Evolutionary conservation across 768 basidiomycete genomes (phyloP).

Genomic region (Lactarius evosmus): DNA sequence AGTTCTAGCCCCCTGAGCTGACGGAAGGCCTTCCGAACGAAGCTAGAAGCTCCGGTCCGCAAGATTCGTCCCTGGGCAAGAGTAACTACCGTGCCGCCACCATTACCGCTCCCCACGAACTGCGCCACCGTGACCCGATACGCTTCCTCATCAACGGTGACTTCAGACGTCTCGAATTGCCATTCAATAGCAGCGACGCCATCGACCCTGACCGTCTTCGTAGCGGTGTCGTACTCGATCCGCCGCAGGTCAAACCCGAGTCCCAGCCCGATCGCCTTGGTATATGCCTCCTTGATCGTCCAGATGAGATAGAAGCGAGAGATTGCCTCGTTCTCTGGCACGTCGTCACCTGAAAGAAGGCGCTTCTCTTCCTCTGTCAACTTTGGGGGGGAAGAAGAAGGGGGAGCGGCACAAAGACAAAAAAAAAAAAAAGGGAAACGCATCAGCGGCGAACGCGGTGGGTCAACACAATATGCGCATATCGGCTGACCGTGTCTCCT

Average conservation of each 20-base stretch:
- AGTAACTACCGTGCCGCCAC: slow-evolving; percentile 7
- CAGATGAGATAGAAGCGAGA: slow-evolving; percentile 75
- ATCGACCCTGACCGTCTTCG: slow-evolving; percentile 57
- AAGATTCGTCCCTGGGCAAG: slow-evolving; percentile 18
- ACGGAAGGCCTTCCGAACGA: slow-evolving; percentile 24
- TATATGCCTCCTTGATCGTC: slow-evolving; percentile 91
- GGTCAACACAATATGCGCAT: slow-evolving; percentile 12
- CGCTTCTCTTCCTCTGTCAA: slow-evolving; percentile 41
- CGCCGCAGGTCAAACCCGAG: slow-evolving; percentile 79
- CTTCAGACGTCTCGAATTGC: slow-evolving; percentile 61
- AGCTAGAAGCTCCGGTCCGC: slow-evolving; percentile 21
- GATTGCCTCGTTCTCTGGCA: slow-evolving; percentile 50
- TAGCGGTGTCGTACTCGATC: slow-evolving; percentile 62
- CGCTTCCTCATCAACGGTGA: slow-evolving; percentile 46
- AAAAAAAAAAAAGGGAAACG: background rate
- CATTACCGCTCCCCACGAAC: slow-evolving; percentile 44
- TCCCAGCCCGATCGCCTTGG: slow-evolving; percentile 81
- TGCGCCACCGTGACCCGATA: slow-evolving; percentile 71
- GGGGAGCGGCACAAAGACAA: background rate
- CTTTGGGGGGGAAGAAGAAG: slow-evolving; percentile 31
- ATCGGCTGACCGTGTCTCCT: slow-evolving; percentile 54
- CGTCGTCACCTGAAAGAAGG: slow-evolving; percentile 34
- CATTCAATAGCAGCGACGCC: slow-evolving; percentile 55
- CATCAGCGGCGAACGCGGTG: slow-evolving; percentile 13
- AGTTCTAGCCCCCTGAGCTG: slow-evolving; percentile 21